Evolutionary conservation across 495 filamentous ascomycete genomes (phyloP).

Genomic region (Aspergillus ostianus): DNA sequence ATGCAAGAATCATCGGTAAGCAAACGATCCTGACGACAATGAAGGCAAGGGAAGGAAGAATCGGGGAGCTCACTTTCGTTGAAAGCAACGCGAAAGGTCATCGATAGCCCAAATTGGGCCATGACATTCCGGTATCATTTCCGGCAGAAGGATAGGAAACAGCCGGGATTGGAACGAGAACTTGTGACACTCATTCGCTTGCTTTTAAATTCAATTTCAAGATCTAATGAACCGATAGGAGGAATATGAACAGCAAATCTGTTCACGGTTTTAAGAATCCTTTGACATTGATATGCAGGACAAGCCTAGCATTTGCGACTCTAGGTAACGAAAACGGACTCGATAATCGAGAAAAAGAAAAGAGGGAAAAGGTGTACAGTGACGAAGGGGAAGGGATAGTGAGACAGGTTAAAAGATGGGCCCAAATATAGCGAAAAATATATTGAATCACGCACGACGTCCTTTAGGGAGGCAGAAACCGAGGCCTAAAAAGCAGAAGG

Average conservation of each 20-base stretch:
- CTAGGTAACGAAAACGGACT: constrained; percentile 4
- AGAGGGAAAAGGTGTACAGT: constrained; percentile 12
- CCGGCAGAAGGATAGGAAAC: constrained; percentile 9
- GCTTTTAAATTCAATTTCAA: background rate
- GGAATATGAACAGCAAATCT: constrained; percentile 6
- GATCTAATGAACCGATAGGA: background rate
- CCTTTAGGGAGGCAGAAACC: too few relatives aligned
- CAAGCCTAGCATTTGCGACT: constrained; percentile 27
- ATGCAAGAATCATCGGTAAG: constrained; percentile 1
- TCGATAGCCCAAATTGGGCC: constrained; percentile 82
- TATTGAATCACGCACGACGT: background rate
- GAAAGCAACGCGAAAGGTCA: constrained; percentile 87
- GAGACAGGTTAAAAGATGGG: background rate
- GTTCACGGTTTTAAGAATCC: background rate
- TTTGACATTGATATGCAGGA: constrained; percentile 15
- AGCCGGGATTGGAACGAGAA: background rate
- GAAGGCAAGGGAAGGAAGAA: background rate
- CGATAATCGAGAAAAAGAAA: background rate
- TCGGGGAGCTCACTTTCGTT: constrained; percentile 68
- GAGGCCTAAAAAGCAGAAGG: background rate
- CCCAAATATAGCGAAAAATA: background rate
- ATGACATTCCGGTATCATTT: constrained; percentile 70
- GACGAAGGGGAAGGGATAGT: constrained; percentile 1
- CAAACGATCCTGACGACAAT: constrained; percentile 9
- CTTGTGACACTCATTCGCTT: constrained; percentile 10